Conservation (phyloP, 106 monocot species). For the Dioscorea zingiberensis region DNA sequence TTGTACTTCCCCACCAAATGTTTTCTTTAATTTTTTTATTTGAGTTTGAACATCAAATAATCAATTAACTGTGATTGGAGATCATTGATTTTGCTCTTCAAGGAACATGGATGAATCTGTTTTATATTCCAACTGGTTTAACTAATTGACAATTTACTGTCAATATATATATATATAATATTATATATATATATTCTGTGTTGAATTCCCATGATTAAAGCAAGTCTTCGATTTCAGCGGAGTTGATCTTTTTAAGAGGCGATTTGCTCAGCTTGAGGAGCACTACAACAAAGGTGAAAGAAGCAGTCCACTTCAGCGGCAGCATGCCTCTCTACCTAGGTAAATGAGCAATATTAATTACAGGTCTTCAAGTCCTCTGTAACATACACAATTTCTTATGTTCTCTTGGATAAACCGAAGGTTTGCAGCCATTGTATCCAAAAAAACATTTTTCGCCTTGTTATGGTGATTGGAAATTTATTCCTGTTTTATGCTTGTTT, state of each 20-base stretch:
- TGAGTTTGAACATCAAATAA: too few species aligned
- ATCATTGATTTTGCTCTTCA: too few species aligned
- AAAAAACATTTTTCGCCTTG: too few species aligned
- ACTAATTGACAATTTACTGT: too few species aligned
- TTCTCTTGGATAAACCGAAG: neutral
- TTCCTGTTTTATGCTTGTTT: neutral
- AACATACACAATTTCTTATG: neutral
- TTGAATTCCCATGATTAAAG: too few species aligned
- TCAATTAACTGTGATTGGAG: too few species aligned
- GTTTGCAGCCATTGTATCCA: neutral
- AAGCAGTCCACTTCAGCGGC: conserved; percentile 53
- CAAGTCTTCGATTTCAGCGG: conserved; percentile 40
- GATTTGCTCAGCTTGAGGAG: conserved; percentile 90
- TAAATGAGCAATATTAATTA: conserved; percentile 11
- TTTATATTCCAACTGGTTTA: too few species aligned
- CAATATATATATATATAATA: too few species aligned
- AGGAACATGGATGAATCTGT: too few species aligned
- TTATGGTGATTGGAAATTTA: neutral
- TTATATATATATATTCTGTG: too few species aligned
- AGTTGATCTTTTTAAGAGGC: conserved; percentile 81
- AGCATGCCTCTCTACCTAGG: conserved; percentile 79
- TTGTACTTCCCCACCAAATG: too few species aligned
- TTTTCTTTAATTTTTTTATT: too few species aligned
- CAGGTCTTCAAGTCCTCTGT: neutral
- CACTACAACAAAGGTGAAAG: conserved; percentile 63